Conservation (phyloP, 192 early-diverging fungal species). For the Coemansia sp. region DNA sequence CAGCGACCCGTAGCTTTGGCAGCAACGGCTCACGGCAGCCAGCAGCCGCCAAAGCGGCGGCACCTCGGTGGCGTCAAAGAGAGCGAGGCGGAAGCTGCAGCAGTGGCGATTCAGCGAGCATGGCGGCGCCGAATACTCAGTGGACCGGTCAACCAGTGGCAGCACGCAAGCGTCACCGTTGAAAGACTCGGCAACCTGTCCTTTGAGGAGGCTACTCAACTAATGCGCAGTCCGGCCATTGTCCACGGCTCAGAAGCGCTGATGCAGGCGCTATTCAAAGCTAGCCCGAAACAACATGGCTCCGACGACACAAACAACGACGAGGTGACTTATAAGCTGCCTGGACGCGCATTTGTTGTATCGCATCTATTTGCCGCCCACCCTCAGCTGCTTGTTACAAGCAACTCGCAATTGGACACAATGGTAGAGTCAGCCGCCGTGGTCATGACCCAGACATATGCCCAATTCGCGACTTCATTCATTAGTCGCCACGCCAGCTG, state of each 20-base stretch:
- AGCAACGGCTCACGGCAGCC: not conserved
- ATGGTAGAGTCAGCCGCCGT: conserved; percentile 33
- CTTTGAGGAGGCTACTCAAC: conserved; percentile 34
- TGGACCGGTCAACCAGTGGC: conserved; percentile 19
- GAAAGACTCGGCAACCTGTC: conserved; percentile 16
- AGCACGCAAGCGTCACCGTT: conserved; percentile 14
- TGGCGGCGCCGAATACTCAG: conserved; percentile 18
- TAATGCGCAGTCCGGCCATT: conserved; percentile 23
- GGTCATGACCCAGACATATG: conserved; percentile 26
- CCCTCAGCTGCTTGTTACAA: conserved; percentile 23
- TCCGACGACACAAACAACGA: not conserved
- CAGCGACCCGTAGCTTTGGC: not conserved
- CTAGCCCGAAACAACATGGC: not conserved
- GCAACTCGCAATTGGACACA: conserved; percentile 26
- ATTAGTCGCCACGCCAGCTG: conserved; percentile 10
- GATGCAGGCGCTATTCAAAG: conserved; percentile 16
- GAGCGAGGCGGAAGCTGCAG: not conserved
- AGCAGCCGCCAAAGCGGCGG: not conserved
- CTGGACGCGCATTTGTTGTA: conserved; percentile 40
- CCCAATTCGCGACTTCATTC: conserved; percentile 18
- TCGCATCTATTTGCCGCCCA: conserved; percentile 41
- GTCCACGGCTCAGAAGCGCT: conserved; percentile 20
- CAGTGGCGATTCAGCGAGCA: conserved; percentile 31
- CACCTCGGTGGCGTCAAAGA: not conserved
- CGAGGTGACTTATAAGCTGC: not conserved